Base-by-base conservation (phyloP, 2,329 filamentous ascomycete genomes). In the Geosmithia flava region DNA sequence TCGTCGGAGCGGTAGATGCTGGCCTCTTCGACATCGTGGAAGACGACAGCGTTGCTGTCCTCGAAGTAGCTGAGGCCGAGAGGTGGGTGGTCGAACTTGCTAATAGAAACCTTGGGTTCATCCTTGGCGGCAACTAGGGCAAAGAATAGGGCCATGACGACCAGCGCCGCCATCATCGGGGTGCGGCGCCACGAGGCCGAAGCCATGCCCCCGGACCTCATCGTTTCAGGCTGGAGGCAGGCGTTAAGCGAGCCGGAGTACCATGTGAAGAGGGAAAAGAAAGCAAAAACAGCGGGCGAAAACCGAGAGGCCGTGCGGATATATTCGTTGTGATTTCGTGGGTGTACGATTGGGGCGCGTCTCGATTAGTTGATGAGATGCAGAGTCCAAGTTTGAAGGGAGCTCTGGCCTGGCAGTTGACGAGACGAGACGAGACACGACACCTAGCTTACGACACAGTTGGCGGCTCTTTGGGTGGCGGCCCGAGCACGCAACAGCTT, bases 51-150 rank as follows among this genome's bases (percentile, higher is more conserved):
- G 62, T 95, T 83, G 54, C 87, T 90, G 63, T 91, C 87, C 59
- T 93, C 83, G 61, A 98, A 97, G 68, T 95, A 98, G 67, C 85
- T 85, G 54, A 96, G 70, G 61, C 81, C 81, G 48, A 68, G 62
- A 1, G 88, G 86, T 48, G 73, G 66, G 57, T 81, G 72, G 43
- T 84, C 70, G 67, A 96, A 86, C 44, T 75, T 66, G 47, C 71
- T 85, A 50, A 72, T 68, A 52, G 75, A 71, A 57, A 95, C 74
- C 49, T 73, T 72, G 20, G 90, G 90, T 45, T 72, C 71, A 58
- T 81, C 76, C 62, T 83, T 83, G 48, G 80, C 69, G 54, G 60
- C 62, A 54, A 62, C 52, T 3, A 37, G 33, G 33, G 33, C 33
- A 13, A 37, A 16, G 33, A 37, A 37, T 3, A 37, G 15, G 51